Conservation (phyloP, 768 basidiomycete species). For the Punctularia strigosozonata region DNA sequence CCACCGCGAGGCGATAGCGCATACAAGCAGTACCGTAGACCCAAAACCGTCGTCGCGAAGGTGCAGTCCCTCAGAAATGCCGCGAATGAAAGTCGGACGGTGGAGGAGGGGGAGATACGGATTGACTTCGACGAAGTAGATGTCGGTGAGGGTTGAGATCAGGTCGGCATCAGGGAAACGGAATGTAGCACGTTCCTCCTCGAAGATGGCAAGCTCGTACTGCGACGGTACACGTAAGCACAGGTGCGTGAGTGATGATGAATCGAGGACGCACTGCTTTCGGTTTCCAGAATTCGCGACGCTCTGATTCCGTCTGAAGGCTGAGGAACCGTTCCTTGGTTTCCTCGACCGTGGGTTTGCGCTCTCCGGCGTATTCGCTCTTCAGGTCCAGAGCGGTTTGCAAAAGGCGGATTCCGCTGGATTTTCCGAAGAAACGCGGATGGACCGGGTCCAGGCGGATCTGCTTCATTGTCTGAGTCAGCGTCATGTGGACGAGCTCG, state of each 20-base stretch:
- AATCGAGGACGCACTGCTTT: slow-evolving; percentile 25
- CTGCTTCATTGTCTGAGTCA: slow-evolving; percentile 18
- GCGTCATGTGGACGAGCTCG: slow-evolving; percentile 13
- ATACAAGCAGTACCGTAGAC: slow-evolving; percentile 33
- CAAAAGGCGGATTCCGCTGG: slow-evolving; percentile 28
- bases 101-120: slow-evolving; percentile 35
- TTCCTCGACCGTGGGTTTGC: background rate
- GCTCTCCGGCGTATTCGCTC: slow-evolving; percentile 21
- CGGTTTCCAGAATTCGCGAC: slow-evolving; percentile 38
- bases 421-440: slow-evolving; percentile 29
- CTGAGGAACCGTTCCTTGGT: slow-evolving; percentile 5
- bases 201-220: slow-evolving; percentile 2
- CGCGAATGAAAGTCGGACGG: slow-evolving; percentile 29
- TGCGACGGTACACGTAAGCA: background rate
- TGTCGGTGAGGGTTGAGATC: slow-evolving; percentile 28
- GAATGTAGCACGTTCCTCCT: slow-evolving; percentile 16
- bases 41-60: slow-evolving; percentile 30
- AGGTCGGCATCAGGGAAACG: slow-evolving; percentile 25
- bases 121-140: slow-evolving; percentile 35
- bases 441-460: slow-evolving; percentile 16
- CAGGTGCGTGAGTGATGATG: background rate
- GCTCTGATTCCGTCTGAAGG: slow-evolving; percentile 21
- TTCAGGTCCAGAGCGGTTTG: slow-evolving; percentile 31
- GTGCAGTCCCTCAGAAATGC: slow-evolving; percentile 25
- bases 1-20: slow-evolving; percentile 38